phyloP scores from a whole-genome alignment of 1,284 basidiomycete species.

The Leccinum subrobustum region DNA sequence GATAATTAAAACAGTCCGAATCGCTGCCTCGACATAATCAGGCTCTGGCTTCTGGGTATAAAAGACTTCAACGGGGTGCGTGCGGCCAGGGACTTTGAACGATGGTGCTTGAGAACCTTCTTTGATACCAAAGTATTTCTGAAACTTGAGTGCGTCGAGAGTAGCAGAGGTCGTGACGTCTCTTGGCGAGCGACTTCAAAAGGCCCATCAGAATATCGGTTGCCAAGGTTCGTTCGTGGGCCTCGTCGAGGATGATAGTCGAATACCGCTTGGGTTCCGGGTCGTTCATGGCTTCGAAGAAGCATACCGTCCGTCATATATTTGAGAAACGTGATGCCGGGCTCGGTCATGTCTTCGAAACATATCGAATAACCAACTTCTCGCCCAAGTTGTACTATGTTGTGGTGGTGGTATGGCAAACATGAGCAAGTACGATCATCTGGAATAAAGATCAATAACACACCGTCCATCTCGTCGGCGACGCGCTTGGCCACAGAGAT shows the following conservation, averaged over 20 bases:
- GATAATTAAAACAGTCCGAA: slow-evolving; percentile 96
- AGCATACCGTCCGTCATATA: slow-evolving; percentile 99
- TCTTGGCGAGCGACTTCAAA: slow-evolving; percentile 72
- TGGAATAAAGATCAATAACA: slow-evolving; percentile 26
- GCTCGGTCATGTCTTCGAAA: slow-evolving; percentile 97
- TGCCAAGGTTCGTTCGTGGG: slow-evolving; percentile 96
- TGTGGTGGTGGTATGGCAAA: neutral
- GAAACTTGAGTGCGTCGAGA: slow-evolving; percentile 95
- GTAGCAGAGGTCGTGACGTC: slow-evolving; percentile 91
- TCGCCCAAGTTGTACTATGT: slow-evolving; percentile 81
- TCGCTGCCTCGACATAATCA: slow-evolving; percentile 97
- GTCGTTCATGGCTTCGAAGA: slow-evolving; percentile 97
- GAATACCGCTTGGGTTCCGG: slow-evolving; percentile 87
- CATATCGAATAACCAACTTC: slow-evolving; percentile 98
- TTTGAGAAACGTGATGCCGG: slow-evolving; percentile 89
- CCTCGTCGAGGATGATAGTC: slow-evolving; percentile 98
- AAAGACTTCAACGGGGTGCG: slow-evolving; percentile 95
- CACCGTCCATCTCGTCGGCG: slow-evolving; percentile 96
- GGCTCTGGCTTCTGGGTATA: slow-evolving; percentile 96
- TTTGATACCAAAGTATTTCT: slow-evolving; percentile 86
- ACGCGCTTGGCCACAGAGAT: slow-evolving; percentile 99
- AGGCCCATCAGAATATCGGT: slow-evolving; percentile 99
- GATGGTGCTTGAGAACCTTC: slow-evolving; percentile 67
- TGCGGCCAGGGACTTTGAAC: slow-evolving; percentile 95
- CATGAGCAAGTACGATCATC: slow-evolving; percentile 5